phyloP scores from a whole-genome alignment of 73 alveolate species.

The Uronychia setigera region DNA sequence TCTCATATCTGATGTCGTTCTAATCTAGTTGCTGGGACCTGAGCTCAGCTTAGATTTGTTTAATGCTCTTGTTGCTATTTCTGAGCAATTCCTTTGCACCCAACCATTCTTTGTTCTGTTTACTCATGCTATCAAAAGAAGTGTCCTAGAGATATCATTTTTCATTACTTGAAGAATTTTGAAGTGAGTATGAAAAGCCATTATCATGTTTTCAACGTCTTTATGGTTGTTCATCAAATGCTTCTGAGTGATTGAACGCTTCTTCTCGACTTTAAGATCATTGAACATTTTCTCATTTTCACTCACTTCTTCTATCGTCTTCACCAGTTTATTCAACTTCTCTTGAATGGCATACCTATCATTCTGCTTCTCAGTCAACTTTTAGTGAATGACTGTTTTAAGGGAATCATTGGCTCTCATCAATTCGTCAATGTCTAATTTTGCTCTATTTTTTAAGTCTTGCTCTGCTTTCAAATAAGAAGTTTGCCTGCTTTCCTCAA shows the following conservation, averaged over 20 bases:
- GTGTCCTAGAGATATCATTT: constrained; percentile 9
- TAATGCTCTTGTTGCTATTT: constrained; percentile 1
- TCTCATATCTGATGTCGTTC: constrained; percentile 32
- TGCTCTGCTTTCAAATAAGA: not conserved
- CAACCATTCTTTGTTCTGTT: constrained; percentile 9
- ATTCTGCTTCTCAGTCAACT: constrained; percentile 31
- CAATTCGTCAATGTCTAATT: constrained; percentile 18
- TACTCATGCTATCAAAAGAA: constrained; percentile 23
- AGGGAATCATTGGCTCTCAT: constrained; percentile 33
- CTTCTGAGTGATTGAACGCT: constrained; percentile 8
- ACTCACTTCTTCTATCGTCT: constrained; percentile 8
- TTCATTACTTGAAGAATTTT: not conserved
- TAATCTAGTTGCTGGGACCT: constrained; percentile 11
- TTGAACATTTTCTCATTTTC: constrained; percentile 30
- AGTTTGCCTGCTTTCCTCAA: not conserved
- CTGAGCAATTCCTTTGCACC: constrained; percentile 25
- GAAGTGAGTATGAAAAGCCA: constrained; percentile 27
- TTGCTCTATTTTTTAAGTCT: not conserved
- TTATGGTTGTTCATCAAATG: constrained; percentile 35
- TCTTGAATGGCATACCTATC: constrained; percentile 16
- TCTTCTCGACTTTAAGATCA: constrained; percentile 12
- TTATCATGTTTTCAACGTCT: constrained; percentile 30
- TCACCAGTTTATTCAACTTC: not conserved
- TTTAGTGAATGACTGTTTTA: constrained; percentile 20
- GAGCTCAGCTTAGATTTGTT: constrained; percentile 7